Evolutionary conservation across 2,329 filamentous ascomycete genomes (phyloP), one percentile per base, ranked within the genome.

Genomic region (Aspergillus unguis): DNA sequence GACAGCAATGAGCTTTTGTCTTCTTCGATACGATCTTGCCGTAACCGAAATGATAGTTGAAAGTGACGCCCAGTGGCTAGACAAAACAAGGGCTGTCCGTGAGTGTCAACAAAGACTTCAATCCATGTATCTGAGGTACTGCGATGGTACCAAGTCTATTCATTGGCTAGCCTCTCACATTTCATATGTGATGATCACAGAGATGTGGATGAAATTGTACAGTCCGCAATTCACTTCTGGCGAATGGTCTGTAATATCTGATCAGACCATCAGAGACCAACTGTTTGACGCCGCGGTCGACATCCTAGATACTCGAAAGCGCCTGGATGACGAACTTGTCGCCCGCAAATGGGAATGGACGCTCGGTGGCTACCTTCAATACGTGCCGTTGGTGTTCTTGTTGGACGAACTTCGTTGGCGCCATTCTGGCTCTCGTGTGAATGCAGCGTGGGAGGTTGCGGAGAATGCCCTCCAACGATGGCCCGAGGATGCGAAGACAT

Each of bases 121-220:
- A 53, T 63, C 72, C 26, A 75, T 72, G 46, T 80, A 80, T 56
- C 64, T 82, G 5, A 64, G 65, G 40, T 69, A 80, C 52, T 73
- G 74, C 46, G 65, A 75, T 38, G 68, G 72, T 49, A 67, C 35
- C 25, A 68, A 77, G 46, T 70, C 77, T 1, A 69, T 87, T 3
- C 83, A 81, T 56, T 87, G 84, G 83, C 79, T 86, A 32, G 81
- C 80, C 2, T 81, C 79, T 3, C 85, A 85, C 40, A 77, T 87
- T n/a, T 78, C 83, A 1, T 79, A 85, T 9, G 75, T 90, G 26
- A 82, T 90, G 56, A 81, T 88, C 73, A 82, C 83, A 54, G 90
- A 90, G 70, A 85, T 89, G 78, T 87, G 83, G 70, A 76, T 90
- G 29, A 79, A 89, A 52, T 78, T 87, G 2, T 86, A 90, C 62